Conservation (phyloP, 2,329 filamentous ascomycete species). For the Volutella citrinella region DNA sequence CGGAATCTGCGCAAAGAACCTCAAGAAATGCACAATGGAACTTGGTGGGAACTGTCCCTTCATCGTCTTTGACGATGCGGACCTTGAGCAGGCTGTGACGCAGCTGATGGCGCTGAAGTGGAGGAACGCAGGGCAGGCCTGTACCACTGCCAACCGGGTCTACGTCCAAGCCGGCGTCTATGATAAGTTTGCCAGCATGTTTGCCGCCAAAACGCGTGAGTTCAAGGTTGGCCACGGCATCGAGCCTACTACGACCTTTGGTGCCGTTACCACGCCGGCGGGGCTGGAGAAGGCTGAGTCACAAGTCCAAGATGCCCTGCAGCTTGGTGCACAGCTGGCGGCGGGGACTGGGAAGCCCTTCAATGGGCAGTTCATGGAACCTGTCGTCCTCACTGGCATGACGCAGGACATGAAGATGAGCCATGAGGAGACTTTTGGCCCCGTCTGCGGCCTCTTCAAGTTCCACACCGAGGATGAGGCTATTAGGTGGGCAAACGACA, state of each 20-base stretch:
- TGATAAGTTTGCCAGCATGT: slow-evolving; percentile 61
- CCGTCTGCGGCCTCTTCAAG: too few relatives aligned
- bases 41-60: slow-evolving; percentile 69
- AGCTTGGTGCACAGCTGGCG: slow-evolving; percentile 21
- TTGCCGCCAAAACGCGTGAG: slow-evolving; percentile 4
- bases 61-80: too few relatives aligned
- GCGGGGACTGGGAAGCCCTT: slow-evolving; percentile 47
- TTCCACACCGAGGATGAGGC: too few relatives aligned
- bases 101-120: slow-evolving; percentile 65
- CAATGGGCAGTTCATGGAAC: too few relatives aligned
- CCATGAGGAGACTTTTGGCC: too few relatives aligned
- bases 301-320: slow-evolving; percentile 9
- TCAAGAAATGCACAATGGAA: slow-evolving; percentile 68
- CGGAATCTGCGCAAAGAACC: slow-evolving; percentile 53
- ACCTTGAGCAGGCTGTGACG: slow-evolving; percentile 61
- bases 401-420: too few relatives aligned
- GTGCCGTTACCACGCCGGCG: slow-evolving; percentile 23
- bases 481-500: too few relatives aligned
- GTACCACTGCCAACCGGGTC: slow-evolving; percentile 58
- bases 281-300: slow-evolving; percentile 23
- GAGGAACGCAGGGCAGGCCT: slow-evolving; percentile 61
- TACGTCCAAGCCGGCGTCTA: slow-evolving; percentile 57
- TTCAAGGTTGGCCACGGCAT: slow-evolving; percentile 9
- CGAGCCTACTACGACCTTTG: slow-evolving; percentile 20
- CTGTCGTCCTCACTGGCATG: too few relatives aligned